A percentile compares a stretch with the other conserved stretches of the same genome.
Evolutionary conservation across 2,329 filamentous ascomycete genomes (phyloP).

Genomic region (Emergomyces orientalis): DNA sequence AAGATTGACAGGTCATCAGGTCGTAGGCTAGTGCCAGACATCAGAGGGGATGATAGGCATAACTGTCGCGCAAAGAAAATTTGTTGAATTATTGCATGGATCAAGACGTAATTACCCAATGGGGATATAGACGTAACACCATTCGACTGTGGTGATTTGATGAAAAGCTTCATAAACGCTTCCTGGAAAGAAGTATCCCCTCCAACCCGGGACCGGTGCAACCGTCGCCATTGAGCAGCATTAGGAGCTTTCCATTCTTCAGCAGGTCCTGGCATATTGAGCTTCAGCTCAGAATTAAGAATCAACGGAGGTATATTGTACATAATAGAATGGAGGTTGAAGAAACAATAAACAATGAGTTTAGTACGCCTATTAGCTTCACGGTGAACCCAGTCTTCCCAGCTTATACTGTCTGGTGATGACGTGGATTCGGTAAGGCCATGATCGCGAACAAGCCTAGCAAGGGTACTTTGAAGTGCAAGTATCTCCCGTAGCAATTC

Average conservation of each 20-base stretch:
- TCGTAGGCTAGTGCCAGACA: conserved; percentile 35
- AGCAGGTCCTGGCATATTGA: conserved; percentile 46
- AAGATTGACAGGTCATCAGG: conserved; percentile 38
- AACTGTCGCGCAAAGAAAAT: conserved; percentile 45
- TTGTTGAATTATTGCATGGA: conserved; percentile 47
- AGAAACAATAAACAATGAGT: conserved; percentile 49
- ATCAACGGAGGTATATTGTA: conserved; percentile 53
- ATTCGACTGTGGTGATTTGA: conserved; percentile 29
- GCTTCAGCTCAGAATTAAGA: conserved; percentile 45
- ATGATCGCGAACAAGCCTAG: conserved; percentile 47
- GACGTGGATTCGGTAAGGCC: conserved; percentile 33
- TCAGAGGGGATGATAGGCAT: conserved; percentile 36
- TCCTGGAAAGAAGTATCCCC: conserved; percentile 35
- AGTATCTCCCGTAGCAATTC: conserved; percentile 50
- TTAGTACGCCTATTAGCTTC: conserved; percentile 48
- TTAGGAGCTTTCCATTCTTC: conserved; percentile 48
- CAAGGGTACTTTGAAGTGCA: conserved; percentile 48
- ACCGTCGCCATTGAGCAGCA: conserved; percentile 41
- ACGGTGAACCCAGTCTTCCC: conserved; percentile 46
- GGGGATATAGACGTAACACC: conserved; percentile 37
- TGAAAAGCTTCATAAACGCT: conserved; percentile 38
- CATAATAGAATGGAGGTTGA: conserved; percentile 53
- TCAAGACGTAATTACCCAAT: conserved; percentile 46
- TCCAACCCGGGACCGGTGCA: conserved; percentile 27
- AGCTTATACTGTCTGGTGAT: conserved; percentile 38